These are phyloP conservation scores for Chloranthus sessilifolius DNA, from an alignment of 164 flowering plant species.

Conservation along the genomic window DNA sequence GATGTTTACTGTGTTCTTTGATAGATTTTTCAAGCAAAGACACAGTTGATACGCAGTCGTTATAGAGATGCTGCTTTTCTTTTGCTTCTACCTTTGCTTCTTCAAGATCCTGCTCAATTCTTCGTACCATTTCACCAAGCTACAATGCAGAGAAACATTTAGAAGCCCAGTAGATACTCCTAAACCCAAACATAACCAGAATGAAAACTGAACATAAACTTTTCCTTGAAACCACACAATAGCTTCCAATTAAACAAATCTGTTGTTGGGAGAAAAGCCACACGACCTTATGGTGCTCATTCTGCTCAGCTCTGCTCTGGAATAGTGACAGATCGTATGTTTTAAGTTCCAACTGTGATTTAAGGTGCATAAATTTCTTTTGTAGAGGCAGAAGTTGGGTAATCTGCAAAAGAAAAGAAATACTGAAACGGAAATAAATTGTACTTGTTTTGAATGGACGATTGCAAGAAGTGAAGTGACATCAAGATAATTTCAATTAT, in stretches of 20 bases:
- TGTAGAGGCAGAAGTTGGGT: constrained; percentile 64
- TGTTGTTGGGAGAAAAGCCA: constrained; percentile 2
- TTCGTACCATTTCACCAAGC: constrained; percentile 77
- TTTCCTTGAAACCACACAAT: neutral
- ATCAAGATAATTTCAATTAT: too few species aligned
- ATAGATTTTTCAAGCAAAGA: constrained; percentile 67
- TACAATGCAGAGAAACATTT: constrained; percentile 30
- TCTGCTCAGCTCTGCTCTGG: constrained; percentile 83
- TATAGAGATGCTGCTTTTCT: constrained; percentile 49
- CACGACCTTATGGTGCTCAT: constrained; percentile 92
- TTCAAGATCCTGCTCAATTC: constrained; percentile 70
- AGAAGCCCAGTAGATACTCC: too few species aligned
- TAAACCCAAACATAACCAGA: too few species aligned
- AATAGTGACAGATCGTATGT: constrained; percentile 75
- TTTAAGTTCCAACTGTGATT: constrained; percentile 78
- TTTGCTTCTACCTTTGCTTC: constrained; percentile 53
- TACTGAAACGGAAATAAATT: neutral
- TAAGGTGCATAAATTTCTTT: constrained; percentile 65
- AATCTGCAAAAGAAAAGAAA: constrained; percentile 48
- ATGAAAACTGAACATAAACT: too few species aligned
- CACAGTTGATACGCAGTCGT: constrained; percentile 47
- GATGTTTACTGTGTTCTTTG: constrained; percentile 57
- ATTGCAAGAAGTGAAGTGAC: too few species aligned
- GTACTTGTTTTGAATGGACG: neutral
- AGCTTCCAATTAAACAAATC: neutral